phyloP scores from a whole-genome alignment of 2,329 filamentous ascomycete genomes.

The Fusarium falciforme region DNA sequence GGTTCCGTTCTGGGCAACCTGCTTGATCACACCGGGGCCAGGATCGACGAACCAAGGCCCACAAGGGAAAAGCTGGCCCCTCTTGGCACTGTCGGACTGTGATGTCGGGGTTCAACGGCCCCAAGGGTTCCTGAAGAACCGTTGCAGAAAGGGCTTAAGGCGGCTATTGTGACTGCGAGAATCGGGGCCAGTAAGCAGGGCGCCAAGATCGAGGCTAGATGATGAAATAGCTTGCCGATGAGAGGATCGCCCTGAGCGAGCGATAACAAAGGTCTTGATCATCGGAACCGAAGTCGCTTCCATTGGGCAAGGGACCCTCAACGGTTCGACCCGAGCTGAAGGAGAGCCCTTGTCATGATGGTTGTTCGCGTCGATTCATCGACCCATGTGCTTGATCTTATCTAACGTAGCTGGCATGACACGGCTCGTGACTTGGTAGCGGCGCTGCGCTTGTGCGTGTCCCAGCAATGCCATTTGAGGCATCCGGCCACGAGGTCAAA shows the following conservation, averaged over 20 bases:
- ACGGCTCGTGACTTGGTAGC: neutral
- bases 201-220: neutral
- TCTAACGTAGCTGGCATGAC: neutral
- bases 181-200: neutral
- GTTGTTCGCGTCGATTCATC: slow-evolving; percentile 1
- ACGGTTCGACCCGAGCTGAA: slow-evolving; percentile 31
- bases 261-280: neutral
- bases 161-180: slow-evolving; percentile 12
- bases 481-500: neutral
- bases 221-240: neutral
- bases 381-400: slow-evolving; percentile 1
- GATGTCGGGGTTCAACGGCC: slow-evolving; percentile 26
- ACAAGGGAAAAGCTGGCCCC: slow-evolving; percentile 26
- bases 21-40: slow-evolving; percentile 31
- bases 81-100: slow-evolving; percentile 24
- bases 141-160: slow-evolving; percentile 26
- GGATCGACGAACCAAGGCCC: slow-evolving; percentile 38
- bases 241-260: neutral
- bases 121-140: slow-evolving; percentile 21
- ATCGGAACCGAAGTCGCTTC: slow-evolving; percentile 6
- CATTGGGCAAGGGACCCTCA: slow-evolving; percentile 14
- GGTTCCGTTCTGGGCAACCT: slow-evolving; percentile 33
- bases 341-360: slow-evolving; percentile 4
- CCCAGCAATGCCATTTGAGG: neutral
- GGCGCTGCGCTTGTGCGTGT: neutral